A percentile compares a stretch with the other conserved stretches of the same genome.
Evolutionary conservation across 2,329 filamentous ascomycete genomes (phyloP).

Genomic region (Venturia effusa): DNA sequence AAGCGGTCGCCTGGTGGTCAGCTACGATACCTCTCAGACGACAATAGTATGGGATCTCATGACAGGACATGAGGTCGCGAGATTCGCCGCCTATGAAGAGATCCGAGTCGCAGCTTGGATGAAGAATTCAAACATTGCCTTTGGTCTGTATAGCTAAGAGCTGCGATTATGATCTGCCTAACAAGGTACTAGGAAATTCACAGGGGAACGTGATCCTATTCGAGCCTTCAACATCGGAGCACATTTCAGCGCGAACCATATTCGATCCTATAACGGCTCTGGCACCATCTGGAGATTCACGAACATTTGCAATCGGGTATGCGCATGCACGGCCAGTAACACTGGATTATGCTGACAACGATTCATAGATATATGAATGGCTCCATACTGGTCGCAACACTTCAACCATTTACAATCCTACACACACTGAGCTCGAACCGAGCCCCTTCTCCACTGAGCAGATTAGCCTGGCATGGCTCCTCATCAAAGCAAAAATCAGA

Average conservation of each 20-base stretch:
- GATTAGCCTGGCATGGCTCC: conserved; percentile 88
- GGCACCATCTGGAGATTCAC: conserved; percentile 78
- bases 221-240: conserved; percentile 84
- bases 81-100: conserved; percentile 87
- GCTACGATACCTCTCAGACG: conserved; percentile 82
- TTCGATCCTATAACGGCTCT: conserved; percentile 93
- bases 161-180: conserved; percentile 11
- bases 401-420: conserved; percentile 89
- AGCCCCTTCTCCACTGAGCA: conserved; percentile 76
- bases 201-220: conserved; percentile 93
- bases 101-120: conserved; percentile 86
- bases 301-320: conserved; percentile 93
- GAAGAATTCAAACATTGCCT: conserved; percentile 91
- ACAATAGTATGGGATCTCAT: conserved; percentile 96
- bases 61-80: conserved; percentile 78
- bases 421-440: conserved; percentile 82
- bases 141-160: conserved; percentile 52
- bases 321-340: conserved; percentile 17
- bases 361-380: conserved; percentile 76
- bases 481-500: conserved; percentile 94
- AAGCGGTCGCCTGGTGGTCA: conserved; percentile 76
- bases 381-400: conserved; percentile 76
- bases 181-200: conserved; percentile 56
- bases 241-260: conserved; percentile 82
- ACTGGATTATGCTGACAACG: not conserved